phyloP scores from a whole-genome alignment of 768 basidiomycete genomes.

The Podaxis sp. region DNA sequence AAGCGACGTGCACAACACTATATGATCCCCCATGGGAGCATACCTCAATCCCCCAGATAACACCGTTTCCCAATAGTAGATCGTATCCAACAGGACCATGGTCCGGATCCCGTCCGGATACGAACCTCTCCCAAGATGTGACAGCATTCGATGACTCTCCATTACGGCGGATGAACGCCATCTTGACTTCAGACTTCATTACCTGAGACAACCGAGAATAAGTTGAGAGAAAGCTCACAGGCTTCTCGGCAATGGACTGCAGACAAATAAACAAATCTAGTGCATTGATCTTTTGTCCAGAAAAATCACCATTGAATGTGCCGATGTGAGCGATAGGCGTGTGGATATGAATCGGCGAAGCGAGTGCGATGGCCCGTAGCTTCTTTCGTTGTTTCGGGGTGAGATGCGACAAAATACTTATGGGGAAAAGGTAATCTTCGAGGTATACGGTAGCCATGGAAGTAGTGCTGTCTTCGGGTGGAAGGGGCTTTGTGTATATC shows the following conservation, averaged over 20 bases:
- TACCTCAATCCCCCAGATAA: constrained; percentile 1
- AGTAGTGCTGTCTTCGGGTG: not conserved
- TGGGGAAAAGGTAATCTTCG: not conserved
- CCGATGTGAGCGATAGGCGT: not conserved
- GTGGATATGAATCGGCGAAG: constrained; percentile 1
- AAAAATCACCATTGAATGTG: not conserved
- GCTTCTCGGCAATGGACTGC: not conserved
- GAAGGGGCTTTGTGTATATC: not conserved
- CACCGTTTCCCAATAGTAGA: not conserved
- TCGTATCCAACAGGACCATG: not conserved
- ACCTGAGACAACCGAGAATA: not conserved
- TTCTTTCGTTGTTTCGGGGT: not conserved
- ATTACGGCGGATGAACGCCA: not conserved
- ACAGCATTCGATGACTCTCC: not conserved
- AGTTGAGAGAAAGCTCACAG: not conserved
- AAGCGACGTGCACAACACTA: not conserved
- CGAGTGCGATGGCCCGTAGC: not conserved
- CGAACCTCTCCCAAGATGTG: not conserved
- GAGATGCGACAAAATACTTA: not conserved
- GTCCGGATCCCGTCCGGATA: not conserved
- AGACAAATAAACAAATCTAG: not conserved
- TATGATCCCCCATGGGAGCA: not conserved
- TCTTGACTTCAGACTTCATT: not conserved
- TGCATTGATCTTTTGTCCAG: not conserved
- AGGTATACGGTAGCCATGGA: not conserved